These are phyloP conservation scores for Neofusicoccum kwambonambiense DNA, from an alignment of 2,329 filamentous ascomycete species.

Conservation along the genomic window DNA sequence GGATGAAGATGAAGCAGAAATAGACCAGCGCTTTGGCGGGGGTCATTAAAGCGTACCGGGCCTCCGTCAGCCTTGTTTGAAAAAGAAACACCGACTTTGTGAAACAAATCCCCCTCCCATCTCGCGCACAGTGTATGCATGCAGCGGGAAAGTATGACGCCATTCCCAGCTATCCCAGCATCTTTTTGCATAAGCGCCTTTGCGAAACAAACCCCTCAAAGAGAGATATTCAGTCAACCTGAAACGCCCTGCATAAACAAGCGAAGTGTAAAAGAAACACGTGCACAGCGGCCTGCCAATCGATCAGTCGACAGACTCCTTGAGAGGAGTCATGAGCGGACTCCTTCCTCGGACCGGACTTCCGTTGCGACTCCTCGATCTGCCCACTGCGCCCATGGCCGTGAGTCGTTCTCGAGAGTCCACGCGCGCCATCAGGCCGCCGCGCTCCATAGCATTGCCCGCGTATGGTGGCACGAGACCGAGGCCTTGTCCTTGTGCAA, in stretches of 20 bases:
- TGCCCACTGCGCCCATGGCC: slow-evolving; percentile 55
- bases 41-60: slow-evolving; percentile 7
- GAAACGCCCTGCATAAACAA: slow-evolving; percentile 3
- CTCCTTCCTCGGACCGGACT: slow-evolving; percentile 50
- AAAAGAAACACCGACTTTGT: slow-evolving; percentile 1
- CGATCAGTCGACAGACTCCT: slow-evolving; percentile 36
- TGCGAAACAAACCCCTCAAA: not conserved
- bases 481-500: slow-evolving; percentile 32
- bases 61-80: not conserved
- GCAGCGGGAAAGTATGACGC: slow-evolving; percentile 1
- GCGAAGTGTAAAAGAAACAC: not conserved
- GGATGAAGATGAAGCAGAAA: not conserved
- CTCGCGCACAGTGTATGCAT: not conserved
- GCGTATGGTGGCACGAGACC: slow-evolving; percentile 30
- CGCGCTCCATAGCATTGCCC: slow-evolving; percentile 55
- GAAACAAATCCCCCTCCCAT: slow-evolving; percentile 2
- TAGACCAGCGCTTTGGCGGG: not conserved
- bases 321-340: slow-evolving; percentile 34
- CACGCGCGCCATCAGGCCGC: slow-evolving; percentile 74
- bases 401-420: slow-evolving; percentile 81
- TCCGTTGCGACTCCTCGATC: slow-evolving; percentile 47
- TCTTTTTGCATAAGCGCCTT: slow-evolving; percentile 5
- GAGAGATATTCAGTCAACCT: not conserved
- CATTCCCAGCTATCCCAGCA: slow-evolving; percentile 4
- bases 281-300: not conserved